These are phyloP conservation scores for Solanum etuberosum DNA, from an alignment of 257 asterid genomes.

Conservation along the genomic window DNA sequence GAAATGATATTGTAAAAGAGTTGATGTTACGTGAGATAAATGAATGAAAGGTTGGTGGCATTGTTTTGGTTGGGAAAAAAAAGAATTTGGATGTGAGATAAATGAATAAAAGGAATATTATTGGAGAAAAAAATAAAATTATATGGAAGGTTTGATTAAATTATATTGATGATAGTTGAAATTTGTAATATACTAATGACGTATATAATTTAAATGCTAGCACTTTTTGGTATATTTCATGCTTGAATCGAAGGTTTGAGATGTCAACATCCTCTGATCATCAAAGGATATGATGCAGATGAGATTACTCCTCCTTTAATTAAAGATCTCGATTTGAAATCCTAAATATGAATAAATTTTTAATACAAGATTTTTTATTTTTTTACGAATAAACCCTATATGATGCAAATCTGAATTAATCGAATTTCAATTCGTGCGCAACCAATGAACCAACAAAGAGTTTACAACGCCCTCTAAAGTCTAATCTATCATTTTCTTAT, in stretches of 20 bases:
- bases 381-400: no score
- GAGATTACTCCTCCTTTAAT: no score
- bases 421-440: no score
- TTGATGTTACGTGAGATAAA: no score
- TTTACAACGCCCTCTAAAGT: background rate
- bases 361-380: no score
- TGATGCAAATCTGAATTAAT: no score
- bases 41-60: background rate
- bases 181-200: background rate
- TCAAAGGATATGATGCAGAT: accelerated
- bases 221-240: background rate
- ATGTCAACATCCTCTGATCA: background rate
- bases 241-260: background rate
- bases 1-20: no score
- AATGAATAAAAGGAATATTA: background rate
- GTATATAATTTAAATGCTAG: background rate
- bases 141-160: background rate
- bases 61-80: background rate
- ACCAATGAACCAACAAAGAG: no score
- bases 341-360: no score
- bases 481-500: background rate
- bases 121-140: background rate
- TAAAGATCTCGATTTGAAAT: no score
- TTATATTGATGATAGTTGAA: background rate
- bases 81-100: background rate